A percentile compares a stretch with the other conserved stretches of the same genome.
Conservation (phyloP, 2,329 filamentous ascomycete genomes). For the Plenodomus lindquistii region DNA sequence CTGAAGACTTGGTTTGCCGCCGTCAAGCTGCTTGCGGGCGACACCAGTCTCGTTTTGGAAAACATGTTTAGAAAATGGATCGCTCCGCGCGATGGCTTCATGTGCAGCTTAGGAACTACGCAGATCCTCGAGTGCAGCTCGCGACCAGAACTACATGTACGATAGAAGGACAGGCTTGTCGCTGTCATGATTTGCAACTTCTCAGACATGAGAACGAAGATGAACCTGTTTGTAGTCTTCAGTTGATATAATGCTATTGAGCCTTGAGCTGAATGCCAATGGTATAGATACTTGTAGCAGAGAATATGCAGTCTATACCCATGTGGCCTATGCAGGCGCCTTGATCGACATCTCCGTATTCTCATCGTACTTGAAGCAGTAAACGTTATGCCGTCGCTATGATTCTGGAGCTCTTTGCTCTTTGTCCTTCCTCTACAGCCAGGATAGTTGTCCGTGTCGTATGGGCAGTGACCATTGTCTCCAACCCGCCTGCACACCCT, state of each 20-base stretch:
- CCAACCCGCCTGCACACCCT: not conserved
- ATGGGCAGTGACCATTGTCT: not conserved
- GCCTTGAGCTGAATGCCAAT: not conserved
- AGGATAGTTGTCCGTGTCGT: not conserved
- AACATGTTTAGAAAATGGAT: not conserved
- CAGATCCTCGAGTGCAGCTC: not conserved
- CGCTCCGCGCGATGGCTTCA: too few species aligned
- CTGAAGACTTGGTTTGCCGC: not conserved
- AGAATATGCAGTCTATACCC: slow-evolving; percentile 7
- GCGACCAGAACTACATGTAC: not conserved
- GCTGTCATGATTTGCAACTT: too few species aligned
- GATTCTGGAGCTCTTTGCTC: not conserved
- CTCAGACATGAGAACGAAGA: not conserved
- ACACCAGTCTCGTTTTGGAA: not conserved
- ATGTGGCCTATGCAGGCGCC: slow-evolving; percentile 2
- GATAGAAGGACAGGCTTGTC: too few species aligned
- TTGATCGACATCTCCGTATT: not conserved
- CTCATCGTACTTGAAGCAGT: not conserved
- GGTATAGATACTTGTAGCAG: slow-evolving; percentile 2
- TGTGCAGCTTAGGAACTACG: not conserved
- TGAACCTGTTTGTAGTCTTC: not conserved
- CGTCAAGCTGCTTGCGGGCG: not conserved
- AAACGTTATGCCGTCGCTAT: not conserved
- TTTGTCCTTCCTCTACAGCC: not conserved
- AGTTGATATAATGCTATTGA: not conserved